These are phyloP conservation scores for Persicaria tinctoria DNA, from an alignment of 148 eudicot genomes.

Conservation along the genomic window DNA sequence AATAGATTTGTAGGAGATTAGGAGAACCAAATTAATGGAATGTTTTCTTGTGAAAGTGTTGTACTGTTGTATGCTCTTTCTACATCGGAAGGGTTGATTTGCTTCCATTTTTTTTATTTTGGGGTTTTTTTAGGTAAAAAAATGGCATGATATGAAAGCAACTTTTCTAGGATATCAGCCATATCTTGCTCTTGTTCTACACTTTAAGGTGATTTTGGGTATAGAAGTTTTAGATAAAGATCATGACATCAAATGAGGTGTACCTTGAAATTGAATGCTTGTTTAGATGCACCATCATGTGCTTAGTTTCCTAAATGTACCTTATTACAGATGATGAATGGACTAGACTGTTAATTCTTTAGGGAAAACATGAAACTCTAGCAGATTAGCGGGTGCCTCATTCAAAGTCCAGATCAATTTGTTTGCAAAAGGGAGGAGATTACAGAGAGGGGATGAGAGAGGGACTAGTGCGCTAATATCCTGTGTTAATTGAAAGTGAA, in stretches of 20 bases:
- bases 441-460: background rate
- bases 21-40: background rate
- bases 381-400: background rate
- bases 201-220: background rate
- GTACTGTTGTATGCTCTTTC: background rate
- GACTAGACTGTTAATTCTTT: background rate
- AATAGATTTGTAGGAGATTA: background rate
- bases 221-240: background rate
- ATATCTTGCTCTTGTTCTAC: background rate
- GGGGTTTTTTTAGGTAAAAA: background rate
- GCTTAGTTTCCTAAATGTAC: background rate
- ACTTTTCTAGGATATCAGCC: background rate
- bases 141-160: too few relatives aligned
- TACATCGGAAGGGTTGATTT: background rate
- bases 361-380: background rate
- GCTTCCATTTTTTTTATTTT: background rate
- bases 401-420: background rate
- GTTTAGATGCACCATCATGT: background rate
- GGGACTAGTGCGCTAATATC: background rate
- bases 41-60: background rate
- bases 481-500: background rate
- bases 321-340: background rate
- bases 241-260: background rate
- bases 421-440: background rate
- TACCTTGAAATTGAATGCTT: background rate